Conservation (phyloP, 2,329 filamentous ascomycete genomes). For the Sclerotinia borealis region DNA sequence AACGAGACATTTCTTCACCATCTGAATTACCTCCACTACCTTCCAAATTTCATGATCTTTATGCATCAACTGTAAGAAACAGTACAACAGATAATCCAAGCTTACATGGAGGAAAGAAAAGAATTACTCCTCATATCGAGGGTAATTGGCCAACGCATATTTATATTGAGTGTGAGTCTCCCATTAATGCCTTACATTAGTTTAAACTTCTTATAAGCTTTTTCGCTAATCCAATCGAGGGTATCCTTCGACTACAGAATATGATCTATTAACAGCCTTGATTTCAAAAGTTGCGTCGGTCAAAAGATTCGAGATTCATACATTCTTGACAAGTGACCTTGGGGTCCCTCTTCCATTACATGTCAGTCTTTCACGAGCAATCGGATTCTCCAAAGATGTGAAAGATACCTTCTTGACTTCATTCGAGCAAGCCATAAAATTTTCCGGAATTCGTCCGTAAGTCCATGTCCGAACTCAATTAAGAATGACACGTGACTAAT, state of each 20-base stretch:
- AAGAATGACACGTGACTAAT: neutral
- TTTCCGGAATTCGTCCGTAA: constrained; percentile 40
- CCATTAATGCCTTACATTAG: constrained; percentile 8
- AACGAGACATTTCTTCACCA: constrained; percentile 15
- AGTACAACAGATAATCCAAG: constrained; percentile 75
- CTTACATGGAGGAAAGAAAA: constrained; percentile 78
- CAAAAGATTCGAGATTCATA: constrained; percentile 46
- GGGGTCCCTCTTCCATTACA: constrained; percentile 76
- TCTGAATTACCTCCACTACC: constrained; percentile 64
- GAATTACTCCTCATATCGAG: constrained; percentile 74
- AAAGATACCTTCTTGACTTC: constrained; percentile 61
- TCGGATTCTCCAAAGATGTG: constrained; percentile 66
- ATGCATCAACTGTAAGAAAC: constrained; percentile 72
- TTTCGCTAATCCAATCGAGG: constrained; percentile 37
- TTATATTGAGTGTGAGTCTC: constrained; percentile 80
- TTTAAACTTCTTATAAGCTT: neutral
- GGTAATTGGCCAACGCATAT: constrained; percentile 93
- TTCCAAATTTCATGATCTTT: constrained; percentile 77
- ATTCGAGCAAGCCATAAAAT: constrained; percentile 42
- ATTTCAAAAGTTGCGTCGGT: constrained; percentile 34
- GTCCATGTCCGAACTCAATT: constrained; percentile 21
- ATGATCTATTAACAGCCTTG: constrained; percentile 41
- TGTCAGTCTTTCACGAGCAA: constrained; percentile 79
- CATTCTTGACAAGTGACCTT: constrained; percentile 71
- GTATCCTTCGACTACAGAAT: constrained; percentile 47